phyloP scores from a whole-genome alignment of 73 alveolate genomes.

The Tetrahymena thermophila region DNA sequence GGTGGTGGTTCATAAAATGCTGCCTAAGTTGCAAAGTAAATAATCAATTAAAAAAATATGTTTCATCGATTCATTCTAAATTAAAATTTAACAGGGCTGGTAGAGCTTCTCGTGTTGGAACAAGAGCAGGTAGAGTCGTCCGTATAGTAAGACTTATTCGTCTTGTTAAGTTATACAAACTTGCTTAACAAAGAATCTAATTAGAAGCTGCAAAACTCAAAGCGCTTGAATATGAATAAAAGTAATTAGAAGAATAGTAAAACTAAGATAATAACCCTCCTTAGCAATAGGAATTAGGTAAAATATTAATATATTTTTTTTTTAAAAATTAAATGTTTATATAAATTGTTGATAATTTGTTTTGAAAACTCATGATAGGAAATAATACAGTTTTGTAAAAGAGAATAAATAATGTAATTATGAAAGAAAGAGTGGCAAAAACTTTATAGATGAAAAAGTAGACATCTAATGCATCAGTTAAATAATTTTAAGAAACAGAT shows the following conservation, averaged over 20 bases:
- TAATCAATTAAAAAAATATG: neutral
- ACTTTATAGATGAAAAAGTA: neutral
- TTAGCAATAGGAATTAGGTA: neutral
- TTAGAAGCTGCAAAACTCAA: slow-evolving; percentile 30
- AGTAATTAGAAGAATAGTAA: neutral
- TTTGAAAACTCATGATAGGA: neutral
- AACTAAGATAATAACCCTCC: neutral
- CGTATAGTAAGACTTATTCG: slow-evolving; percentile 47
- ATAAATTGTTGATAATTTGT: neutral
- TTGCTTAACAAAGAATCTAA: slow-evolving; percentile 21
- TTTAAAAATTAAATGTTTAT: neutral
- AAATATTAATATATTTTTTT: neutral
- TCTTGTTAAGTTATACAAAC: slow-evolving; percentile 43
- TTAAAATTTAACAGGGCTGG: slow-evolving; percentile 52
- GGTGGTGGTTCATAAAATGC: slow-evolving; percentile 57
- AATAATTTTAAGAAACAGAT: neutral
- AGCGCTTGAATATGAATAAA: slow-evolving; percentile 9
- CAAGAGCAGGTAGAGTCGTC: slow-evolving; percentile 68
- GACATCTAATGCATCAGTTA: neutral
- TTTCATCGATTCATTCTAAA: neutral
- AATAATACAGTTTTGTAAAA: neutral
- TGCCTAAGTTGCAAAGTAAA: slow-evolving; percentile 34
- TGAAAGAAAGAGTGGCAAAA: neutral
- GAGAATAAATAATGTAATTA: neutral
- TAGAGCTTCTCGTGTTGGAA: slow-evolving; percentile 60